Base-by-base conservation (phyloP, 2,329 filamentous ascomycete species). In the Ophiocordyceps robertsii region DNA sequence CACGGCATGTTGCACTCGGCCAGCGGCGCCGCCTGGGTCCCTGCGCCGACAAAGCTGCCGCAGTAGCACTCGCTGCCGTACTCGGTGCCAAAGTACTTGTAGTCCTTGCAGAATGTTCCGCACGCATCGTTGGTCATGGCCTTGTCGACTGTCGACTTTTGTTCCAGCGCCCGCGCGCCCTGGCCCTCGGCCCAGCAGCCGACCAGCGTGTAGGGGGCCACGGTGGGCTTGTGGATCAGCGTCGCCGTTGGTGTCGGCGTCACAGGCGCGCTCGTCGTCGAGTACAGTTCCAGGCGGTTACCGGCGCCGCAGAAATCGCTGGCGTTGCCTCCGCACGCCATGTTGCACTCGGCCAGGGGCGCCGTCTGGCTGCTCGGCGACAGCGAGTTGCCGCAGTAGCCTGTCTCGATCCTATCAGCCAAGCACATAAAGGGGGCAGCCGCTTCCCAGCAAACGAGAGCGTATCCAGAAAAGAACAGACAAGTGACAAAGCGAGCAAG, bases 321-420 rank as follows among this genome's bases (percentile, higher is more conserved):
- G 4, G 51, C 42, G 35, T 67, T 60, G 33, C 66, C 66, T n/a
- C 56, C 59, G 48, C 66, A 69, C 14, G 53, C 46, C 55, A 68
- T 63, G 47, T 57, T 57, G 55, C 61, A 64, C 16, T 64, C 54
- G 5, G 44, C 46, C 16, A 60, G 39, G 6, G 56, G 52, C 3
- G 57, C 60, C 8, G 49, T 51, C 5, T 46, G 44, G 36, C 55
- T 56, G 29, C 51, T 53, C 27, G 49, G 41, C 19, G 51, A 51
- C 10, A 71, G 53, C 5, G 52, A 54, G 49, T 72, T 66, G 30
- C 68, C 69, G 52, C 70, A 74, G 49, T 69, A 73, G 53, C 63
- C 61, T 65, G 38, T n/a, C 6, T 3, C n/a, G 11, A 9, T 27
- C 9, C 33, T 36, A 14, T 36, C n/a, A 36, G 33, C 16, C 9